These are phyloP conservation scores for Aspergillus panamensis DNA, from an alignment of 495 filamentous ascomycete genomes.

Conservation along the genomic window DNA sequence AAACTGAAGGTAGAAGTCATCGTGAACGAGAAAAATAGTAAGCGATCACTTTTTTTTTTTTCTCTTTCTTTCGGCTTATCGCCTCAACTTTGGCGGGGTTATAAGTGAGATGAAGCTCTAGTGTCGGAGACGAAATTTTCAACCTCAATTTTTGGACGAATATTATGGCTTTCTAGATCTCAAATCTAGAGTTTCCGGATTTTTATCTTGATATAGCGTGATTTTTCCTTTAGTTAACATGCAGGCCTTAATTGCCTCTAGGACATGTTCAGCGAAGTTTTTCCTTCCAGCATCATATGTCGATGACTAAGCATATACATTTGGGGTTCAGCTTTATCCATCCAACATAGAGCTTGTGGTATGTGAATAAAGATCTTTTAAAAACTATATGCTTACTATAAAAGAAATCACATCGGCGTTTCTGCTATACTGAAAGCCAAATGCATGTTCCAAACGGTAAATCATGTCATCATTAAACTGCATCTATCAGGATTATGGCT, in stretches of 20 bases:
- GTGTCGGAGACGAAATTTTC: background rate
- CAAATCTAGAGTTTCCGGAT: background rate
- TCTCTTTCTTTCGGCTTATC: too few species aligned
- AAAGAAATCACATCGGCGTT: too few species aligned
- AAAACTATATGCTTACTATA: too few species aligned
- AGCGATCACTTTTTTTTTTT: background rate
- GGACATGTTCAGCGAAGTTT: slow-evolving; percentile 15
- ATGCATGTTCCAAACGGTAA: background rate
- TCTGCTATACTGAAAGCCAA: background rate
- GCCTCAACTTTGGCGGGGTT: background rate
- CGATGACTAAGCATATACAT: slow-evolving; percentile 26
- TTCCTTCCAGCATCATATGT: slow-evolving; percentile 9
- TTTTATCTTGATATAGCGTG: background rate
- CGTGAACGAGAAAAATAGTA: background rate
- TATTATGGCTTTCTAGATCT: too few species aligned
- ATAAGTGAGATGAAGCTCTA: background rate
- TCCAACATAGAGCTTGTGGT: background rate
- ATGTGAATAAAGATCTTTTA: background rate
- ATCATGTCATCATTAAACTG: slow-evolving; percentile 16
- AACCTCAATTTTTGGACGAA: background rate
- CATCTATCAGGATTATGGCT: slow-evolving; percentile 18
- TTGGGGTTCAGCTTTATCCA: background rate
- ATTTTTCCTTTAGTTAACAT: too few species aligned
- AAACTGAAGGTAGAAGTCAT: slow-evolving; percentile 62
- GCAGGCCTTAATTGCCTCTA: too few species aligned